Evolutionary conservation across 176 grass and related monocot genomes (phyloP), one percentile per base, ranked within the genome.

Genomic region (Oryza punctata): DNA sequence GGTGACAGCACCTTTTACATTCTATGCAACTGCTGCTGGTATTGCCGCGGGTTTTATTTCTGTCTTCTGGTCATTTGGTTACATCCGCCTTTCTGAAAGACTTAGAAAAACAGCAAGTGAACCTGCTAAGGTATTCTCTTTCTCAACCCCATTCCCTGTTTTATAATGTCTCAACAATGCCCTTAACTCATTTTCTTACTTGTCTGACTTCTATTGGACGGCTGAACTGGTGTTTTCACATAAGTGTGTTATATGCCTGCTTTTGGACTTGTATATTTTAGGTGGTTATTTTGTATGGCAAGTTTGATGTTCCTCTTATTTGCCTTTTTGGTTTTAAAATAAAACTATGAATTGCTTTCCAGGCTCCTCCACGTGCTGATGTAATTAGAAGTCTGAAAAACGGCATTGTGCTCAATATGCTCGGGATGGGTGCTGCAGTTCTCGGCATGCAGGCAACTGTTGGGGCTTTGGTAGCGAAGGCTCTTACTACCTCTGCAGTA

Each of bases 1-100:
- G 49, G 85, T 96, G 57, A 94, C 93, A 67, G 76, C 93, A 41
- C 93, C 93, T 21, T 70, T 94, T 71, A 99, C 93, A 71, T 96
- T 99, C 85, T 99, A 99, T 10, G 54, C 96, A 15, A 98, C 96
- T 85, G 75, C 96, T 80, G 87, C 79, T 70, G 85, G 91, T 67
- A 78, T 99, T 83, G 89, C 82, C 7, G 91, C 91, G 24, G 96
- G 93, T 45, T 98, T 99, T 73, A 70, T 99, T 78, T 99, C 96
- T 79, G 89, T 96, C n/a, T 99, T 99, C 81, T 99, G 93, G 96
- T 96, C 96, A 76, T 99, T 99, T 76, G 93, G 96, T 61, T 99
- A 99, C 69, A 92, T 99, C 25, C 83, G 91, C 66, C 85, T 99
- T 41, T 93, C 96, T 72, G 91, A 96, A 87, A 91, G 89, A 52